A percentile compares a stretch with the other conserved stretches of the same genome.
Evolutionary conservation across 169 alveolate genomes (phyloP).

Genomic region (Babesia ovata): DNA sequence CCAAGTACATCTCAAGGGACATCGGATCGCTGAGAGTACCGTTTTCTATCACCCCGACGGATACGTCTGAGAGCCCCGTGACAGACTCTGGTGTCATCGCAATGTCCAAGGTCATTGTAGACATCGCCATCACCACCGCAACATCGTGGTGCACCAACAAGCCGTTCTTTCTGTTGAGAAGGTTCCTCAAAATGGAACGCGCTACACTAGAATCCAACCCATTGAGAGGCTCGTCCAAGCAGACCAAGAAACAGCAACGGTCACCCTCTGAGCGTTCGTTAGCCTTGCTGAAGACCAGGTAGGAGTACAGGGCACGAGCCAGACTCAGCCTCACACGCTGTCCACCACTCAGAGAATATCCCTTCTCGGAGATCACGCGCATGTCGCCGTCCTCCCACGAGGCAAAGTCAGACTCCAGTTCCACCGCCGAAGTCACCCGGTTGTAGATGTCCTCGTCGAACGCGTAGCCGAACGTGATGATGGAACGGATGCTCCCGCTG

Average conservation of each 20-base stretch:
- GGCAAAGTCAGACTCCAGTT: constrained; percentile 14
- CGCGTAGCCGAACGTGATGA: constrained; percentile 16
- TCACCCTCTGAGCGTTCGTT: constrained; percentile 10
- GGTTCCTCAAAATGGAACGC: constrained; percentile 48
- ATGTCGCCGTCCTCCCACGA: constrained; percentile 36
- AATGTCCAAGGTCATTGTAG: constrained; percentile 8
- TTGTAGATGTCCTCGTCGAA: constrained; percentile 25
- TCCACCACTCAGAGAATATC: constrained; percentile 83
- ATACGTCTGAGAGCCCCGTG: not conserved
- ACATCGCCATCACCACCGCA: constrained; percentile 24
- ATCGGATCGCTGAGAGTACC: not conserved
- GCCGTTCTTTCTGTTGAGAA: constrained; percentile 35
- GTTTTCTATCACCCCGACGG: constrained; percentile 8
- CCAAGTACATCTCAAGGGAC: too few species aligned
- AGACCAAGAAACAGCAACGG: constrained; percentile 51
- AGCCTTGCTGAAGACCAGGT: constrained; percentile 42
- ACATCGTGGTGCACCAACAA: constrained; percentile 14
- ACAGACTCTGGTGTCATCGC: not conserved
- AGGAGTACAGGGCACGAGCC: constrained; percentile 89
- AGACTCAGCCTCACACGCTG: constrained; percentile 87
- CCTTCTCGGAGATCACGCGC: constrained; percentile 21
- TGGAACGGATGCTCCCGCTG: constrained; percentile 25
- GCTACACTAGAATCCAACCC: constrained; percentile 56
- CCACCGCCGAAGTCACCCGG: constrained; percentile 1
- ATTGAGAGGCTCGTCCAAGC: constrained; percentile 66